These are phyloP conservation scores for Rhododendron griersonianum DNA, from an alignment of 148 eudicot genomes.

Conservation along the genomic window DNA sequence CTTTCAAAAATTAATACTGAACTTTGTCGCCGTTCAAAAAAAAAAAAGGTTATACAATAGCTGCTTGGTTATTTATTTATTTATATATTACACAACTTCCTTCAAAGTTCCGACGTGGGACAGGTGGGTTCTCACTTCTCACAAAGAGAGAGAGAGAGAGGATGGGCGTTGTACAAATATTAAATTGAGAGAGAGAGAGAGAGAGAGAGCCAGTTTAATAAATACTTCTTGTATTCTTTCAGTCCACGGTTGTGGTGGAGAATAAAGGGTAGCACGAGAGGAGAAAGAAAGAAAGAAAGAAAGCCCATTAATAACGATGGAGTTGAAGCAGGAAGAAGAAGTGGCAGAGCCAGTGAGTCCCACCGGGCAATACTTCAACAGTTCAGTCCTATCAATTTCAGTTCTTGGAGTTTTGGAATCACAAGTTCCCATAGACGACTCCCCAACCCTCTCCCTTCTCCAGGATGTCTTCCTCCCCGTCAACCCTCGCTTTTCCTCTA, in stretches of 20 bases:
- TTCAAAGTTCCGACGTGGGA: too few species aligned
- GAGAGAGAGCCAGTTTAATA: not conserved
- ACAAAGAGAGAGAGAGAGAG: not conserved
- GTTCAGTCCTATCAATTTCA: conserved; percentile 30
- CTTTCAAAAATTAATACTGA: too few species aligned
- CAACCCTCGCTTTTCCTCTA: conserved; percentile 45
- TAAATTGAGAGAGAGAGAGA: not conserved
- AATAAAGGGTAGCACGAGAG: not conserved
- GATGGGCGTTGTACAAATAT: not conserved
- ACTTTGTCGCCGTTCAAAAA: too few species aligned
- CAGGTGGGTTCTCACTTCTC: too few species aligned
- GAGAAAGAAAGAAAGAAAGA: not conserved
- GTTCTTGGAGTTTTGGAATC: conserved; percentile 34
- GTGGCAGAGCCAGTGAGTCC: conserved; percentile 34
- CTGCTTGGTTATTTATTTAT: too few species aligned
- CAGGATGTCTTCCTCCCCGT: conserved; percentile 28
- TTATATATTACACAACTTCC: too few species aligned
- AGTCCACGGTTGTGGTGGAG: not conserved
- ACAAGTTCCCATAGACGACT: conserved; percentile 28
- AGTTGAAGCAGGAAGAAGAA: not conserved
- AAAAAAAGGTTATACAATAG: too few species aligned
- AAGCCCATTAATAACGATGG: not conserved
- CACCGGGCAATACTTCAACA: conserved; percentile 30
- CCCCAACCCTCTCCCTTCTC: conserved; percentile 2
- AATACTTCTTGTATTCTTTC: not conserved